These are phyloP conservation scores for Coniella vitis DNA, from an alignment of 2,329 filamentous ascomycete species.

Conservation along the genomic window DNA sequence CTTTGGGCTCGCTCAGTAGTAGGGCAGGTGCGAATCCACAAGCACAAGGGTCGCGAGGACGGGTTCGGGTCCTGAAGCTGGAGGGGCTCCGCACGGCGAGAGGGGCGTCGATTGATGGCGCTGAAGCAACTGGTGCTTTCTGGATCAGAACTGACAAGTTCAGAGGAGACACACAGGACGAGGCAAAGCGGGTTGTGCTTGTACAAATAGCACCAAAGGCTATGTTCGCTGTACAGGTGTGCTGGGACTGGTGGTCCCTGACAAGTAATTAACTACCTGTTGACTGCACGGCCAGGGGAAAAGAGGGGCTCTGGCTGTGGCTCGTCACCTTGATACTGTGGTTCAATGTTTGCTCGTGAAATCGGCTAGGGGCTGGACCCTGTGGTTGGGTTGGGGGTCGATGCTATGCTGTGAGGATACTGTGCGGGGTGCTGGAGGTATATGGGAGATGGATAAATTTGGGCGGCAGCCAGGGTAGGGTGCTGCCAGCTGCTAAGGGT, in stretches of 20 bases:
- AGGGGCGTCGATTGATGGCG: not conserved
- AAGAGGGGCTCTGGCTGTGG: not conserved
- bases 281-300: slow-evolving; percentile 1
- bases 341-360: too few relatives aligned
- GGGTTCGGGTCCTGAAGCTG: not conserved
- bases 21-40: slow-evolving; percentile 1
- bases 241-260: not conserved
- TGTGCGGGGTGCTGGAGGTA: not conserved
- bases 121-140: not conserved
- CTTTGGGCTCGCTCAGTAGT: not conserved
- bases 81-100: not conserved
- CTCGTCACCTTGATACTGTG: too few relatives aligned
- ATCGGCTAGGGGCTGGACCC: too few relatives aligned
- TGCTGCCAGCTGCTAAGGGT: too few relatives aligned
- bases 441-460: too few relatives aligned
- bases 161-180: not conserved
- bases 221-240: not conserved
- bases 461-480: too few relatives aligned
- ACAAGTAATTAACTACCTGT: too few relatives aligned
- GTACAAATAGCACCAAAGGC: too few relatives aligned
- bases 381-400: too few relatives aligned
- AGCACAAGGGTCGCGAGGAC: not conserved
- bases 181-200: not conserved
- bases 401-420: not conserved
- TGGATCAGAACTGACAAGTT: not conserved